Conservation (phyloP, 2,329 filamentous ascomycete genomes). For the Neopestalotiopsis clavispora region DNA sequence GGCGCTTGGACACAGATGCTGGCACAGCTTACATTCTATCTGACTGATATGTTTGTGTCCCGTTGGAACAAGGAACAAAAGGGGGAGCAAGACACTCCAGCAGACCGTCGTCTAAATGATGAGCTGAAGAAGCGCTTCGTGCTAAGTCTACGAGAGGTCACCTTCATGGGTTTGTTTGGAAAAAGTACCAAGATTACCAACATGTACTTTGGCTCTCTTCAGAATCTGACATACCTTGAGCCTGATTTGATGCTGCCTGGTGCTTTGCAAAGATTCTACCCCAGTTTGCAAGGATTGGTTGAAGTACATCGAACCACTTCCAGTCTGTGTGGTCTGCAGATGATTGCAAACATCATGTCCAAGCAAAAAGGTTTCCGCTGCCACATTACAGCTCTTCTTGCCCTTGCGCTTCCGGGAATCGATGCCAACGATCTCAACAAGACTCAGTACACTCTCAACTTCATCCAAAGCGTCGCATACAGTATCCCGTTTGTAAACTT, state of each 20-base stretch:
- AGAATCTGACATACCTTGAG: slow-evolving; percentile 88
- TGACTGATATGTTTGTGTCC: slow-evolving; percentile 95
- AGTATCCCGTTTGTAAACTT: slow-evolving; percentile 92
- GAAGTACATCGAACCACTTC: slow-evolving; percentile 97
- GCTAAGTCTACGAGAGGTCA: slow-evolving; percentile 84
- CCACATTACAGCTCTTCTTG: slow-evolving; percentile 92
- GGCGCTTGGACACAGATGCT: slow-evolving; percentile 90
- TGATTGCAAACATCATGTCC: slow-evolving; percentile 89
- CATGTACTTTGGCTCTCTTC: slow-evolving; percentile 88
- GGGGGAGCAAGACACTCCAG: slow-evolving; percentile 86
- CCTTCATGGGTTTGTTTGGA: slow-evolving; percentile 97
- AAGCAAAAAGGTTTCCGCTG: slow-evolving; percentile 95
- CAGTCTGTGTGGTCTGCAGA: slow-evolving; percentile 87
- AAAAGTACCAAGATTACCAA: slow-evolving; percentile 92
- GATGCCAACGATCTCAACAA: slow-evolving; percentile 98
- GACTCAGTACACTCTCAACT: slow-evolving; percentile 90
- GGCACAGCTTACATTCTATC: slow-evolving; percentile 87
- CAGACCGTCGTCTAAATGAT: slow-evolving; percentile 77
- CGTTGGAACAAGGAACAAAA: slow-evolving; percentile 96
- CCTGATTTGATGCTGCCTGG: slow-evolving; percentile 91
- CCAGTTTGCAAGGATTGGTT: slow-evolving; percentile 92
- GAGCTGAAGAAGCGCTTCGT: slow-evolving; percentile 91
- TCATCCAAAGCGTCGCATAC: slow-evolving; percentile 94
- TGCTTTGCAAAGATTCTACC: slow-evolving; percentile 93
- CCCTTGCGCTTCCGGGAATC: slow-evolving; percentile 89